phyloP scores from a whole-genome alignment of 768 basidiomycete genomes.

The Rhizopogon roseolus region DNA sequence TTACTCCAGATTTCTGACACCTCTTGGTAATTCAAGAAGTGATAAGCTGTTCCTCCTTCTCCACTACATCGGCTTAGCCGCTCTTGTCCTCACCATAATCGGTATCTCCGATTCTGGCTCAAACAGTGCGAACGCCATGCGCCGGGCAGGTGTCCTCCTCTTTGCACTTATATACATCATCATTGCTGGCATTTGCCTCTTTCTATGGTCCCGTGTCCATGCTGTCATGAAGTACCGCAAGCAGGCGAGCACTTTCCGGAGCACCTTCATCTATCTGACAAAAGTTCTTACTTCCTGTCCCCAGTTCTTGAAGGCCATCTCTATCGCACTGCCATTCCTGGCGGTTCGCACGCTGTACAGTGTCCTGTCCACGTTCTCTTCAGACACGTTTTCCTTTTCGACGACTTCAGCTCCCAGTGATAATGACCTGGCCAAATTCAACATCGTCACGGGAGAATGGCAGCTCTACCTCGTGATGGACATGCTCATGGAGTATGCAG shows the following conservation, averaged over 20 bases:
- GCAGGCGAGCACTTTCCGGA: slow-evolving; percentile 27
- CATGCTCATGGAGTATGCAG: slow-evolving; percentile 50
- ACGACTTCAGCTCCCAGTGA: neutral
- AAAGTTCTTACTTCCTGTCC: slow-evolving; percentile 6
- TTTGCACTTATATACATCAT: slow-evolving; percentile 37
- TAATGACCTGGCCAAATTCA: slow-evolving; percentile 41
- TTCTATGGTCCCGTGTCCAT: slow-evolving; percentile 50
- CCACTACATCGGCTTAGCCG: slow-evolving; percentile 21
- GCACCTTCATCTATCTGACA: neutral
- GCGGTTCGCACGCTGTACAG: slow-evolving; percentile 40
- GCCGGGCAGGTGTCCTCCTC: slow-evolving; percentile 29
- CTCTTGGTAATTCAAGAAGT: slow-evolving; percentile 13
- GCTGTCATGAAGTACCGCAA: slow-evolving; percentile 20
- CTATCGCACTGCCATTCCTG: slow-evolving; percentile 55
- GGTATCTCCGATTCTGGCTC: slow-evolving; percentile 22
- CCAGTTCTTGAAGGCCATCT: slow-evolving; percentile 54
- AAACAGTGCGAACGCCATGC: slow-evolving; percentile 18
- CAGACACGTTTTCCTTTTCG: slow-evolving; percentile 35
- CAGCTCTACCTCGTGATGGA: slow-evolving; percentile 48
- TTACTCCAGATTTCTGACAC: slow-evolving; percentile 22
- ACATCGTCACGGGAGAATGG: slow-evolving; percentile 50
- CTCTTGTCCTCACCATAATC: slow-evolving; percentile 26
- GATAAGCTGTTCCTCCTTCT: slow-evolving; percentile 19
- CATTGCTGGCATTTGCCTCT: slow-evolving; percentile 37
- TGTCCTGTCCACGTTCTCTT: slow-evolving; percentile 49